A percentile compares a stretch with the other conserved stretches of the same genome.
Conservation (phyloP, 1,284 basidiomycete genomes). For the Sporisorium iseilematis-ciliati region DNA sequence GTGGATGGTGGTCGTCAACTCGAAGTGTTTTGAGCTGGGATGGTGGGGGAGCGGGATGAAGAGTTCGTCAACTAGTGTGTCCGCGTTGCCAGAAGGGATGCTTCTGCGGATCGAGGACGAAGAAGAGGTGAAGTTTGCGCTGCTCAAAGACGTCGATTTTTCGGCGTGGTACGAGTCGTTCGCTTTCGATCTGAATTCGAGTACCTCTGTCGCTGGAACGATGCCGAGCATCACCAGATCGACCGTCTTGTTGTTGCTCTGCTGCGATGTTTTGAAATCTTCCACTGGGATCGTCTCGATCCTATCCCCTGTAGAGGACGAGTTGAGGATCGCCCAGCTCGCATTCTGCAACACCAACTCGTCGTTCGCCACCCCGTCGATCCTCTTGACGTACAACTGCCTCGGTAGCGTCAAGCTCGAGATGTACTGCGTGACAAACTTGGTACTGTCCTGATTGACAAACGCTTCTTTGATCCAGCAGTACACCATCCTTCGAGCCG, state of each 20-base stretch:
- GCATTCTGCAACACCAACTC: conserved; percentile 27
- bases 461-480: conserved; percentile 48
- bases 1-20: conserved; percentile 24
- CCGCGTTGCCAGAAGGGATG: conserved; percentile 12
- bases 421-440: conserved; percentile 29
- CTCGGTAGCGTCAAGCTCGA: conserved; percentile 29
- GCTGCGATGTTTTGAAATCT: conserved; percentile 6
- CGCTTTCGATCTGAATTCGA: conserved; percentile 15
- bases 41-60: conserved; percentile 24
- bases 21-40: conserved; percentile 24
- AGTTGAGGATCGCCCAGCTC: conserved; percentile 34
- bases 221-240: conserved; percentile 39
- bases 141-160: not conserved
- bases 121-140: conserved; percentile 4
- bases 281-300: conserved; percentile 23
- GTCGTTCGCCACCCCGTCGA: conserved; percentile 21
- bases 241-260: conserved; percentile 5
- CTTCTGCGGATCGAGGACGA: conserved; percentile 13
- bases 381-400: conserved; percentile 32
- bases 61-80: conserved; percentile 17
- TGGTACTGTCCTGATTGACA: conserved; percentile 26
- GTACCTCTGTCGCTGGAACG: conserved; percentile 20
- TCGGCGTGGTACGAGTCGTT: conserved; percentile 13
- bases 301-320: conserved; percentile 5
- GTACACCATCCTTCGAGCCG: conserved; percentile 21